Percentiles rank a stretch among this genome's conserved stretches.
phyloP scores from a whole-genome alignment of 805 yeast species.

The Candida nemodendra region DNA sequence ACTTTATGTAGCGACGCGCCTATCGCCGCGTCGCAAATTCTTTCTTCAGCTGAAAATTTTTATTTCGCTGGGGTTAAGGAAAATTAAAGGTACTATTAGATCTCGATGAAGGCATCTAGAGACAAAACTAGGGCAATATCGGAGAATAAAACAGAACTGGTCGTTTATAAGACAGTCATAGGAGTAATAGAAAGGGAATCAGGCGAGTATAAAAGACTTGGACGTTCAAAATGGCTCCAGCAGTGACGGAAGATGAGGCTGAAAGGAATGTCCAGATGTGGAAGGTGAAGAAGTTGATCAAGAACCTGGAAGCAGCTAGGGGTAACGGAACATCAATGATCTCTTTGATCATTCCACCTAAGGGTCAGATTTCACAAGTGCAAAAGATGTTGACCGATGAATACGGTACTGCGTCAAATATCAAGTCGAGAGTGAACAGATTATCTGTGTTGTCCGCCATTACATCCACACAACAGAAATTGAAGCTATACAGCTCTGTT shows the following conservation, averaged over 20 bases:
- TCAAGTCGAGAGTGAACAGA: conserved; percentile 96
- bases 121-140: too few relatives aligned
- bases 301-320: conserved; percentile 83
- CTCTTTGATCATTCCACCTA: conserved; percentile 92
- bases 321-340: conserved; percentile 99
- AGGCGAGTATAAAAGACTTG: too few relatives aligned
- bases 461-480: conserved; percentile 96
- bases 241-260: conserved; percentile 66
- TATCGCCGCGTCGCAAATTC: too few relatives aligned
- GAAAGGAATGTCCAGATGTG: conserved; percentile 98
- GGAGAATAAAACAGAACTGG: too few relatives aligned
- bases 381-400: conserved; percentile 96
- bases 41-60: too few relatives aligned
- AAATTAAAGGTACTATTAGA: too few relatives aligned
- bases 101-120: too few relatives aligned
- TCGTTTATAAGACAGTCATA: too few relatives aligned
- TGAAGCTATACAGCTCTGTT: conserved; percentile 82
- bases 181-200: too few relatives aligned
- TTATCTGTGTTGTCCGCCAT: conserved; percentile 93
- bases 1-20: too few relatives aligned
- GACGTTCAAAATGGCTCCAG: conserved; percentile 34
- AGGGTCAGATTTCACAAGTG: conserved; percentile 83
- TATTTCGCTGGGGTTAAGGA: too few relatives aligned
- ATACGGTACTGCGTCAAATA: conserved; percentile 97
- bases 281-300: conserved; percentile 95